A percentile compares a stretch with the other conserved stretches of the same genome.
Evolutionary conservation across 176 grass and related monocot genomes (phyloP).

Genomic region (Phyllostachys edulis): DNA sequence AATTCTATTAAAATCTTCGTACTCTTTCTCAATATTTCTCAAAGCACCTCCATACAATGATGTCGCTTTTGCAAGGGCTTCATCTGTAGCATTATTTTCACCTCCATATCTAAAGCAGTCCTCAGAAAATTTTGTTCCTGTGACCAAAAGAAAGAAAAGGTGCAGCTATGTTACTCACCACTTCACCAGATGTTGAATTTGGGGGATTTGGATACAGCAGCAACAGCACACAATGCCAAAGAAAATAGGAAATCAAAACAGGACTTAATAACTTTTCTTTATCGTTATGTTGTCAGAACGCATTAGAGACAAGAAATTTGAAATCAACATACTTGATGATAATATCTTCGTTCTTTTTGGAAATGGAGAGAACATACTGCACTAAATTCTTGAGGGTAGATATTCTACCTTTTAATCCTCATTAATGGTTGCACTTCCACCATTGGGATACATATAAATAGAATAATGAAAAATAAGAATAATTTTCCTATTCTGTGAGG

Average conservation of each 20-base stretch:
- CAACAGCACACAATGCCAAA: neutral
- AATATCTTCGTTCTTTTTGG: neutral
- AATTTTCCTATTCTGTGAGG: neutral
- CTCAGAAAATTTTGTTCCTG: conserved; percentile 95
- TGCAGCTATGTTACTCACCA: conserved; percentile 12
- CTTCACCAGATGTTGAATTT: conserved; percentile 24
- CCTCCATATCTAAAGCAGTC: conserved; percentile 95
- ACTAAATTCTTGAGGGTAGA: conserved; percentile 24
- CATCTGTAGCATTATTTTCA: conserved; percentile 68
- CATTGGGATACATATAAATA: conserved; percentile 3
- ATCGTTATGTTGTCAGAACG: neutral
- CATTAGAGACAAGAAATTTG: neutral
- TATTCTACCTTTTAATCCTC: conserved; percentile 13
- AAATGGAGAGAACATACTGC: neutral
- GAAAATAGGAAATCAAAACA: neutral
- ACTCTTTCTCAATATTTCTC: conserved; percentile 96
- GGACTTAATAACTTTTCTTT: neutral
- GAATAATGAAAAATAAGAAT: conserved; percentile 16
- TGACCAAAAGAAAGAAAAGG: conserved; percentile 36
- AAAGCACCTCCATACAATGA: conserved; percentile 84
- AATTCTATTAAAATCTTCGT: conserved; percentile 78
- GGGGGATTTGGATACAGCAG: neutral
- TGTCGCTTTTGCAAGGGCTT: conserved; percentile 72
- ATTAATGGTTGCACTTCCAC: conserved; percentile 15
- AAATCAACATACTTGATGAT: neutral